Conservation (phyloP, 352 stramenopile species). For the Pythium rhizo-oryzae region DNA sequence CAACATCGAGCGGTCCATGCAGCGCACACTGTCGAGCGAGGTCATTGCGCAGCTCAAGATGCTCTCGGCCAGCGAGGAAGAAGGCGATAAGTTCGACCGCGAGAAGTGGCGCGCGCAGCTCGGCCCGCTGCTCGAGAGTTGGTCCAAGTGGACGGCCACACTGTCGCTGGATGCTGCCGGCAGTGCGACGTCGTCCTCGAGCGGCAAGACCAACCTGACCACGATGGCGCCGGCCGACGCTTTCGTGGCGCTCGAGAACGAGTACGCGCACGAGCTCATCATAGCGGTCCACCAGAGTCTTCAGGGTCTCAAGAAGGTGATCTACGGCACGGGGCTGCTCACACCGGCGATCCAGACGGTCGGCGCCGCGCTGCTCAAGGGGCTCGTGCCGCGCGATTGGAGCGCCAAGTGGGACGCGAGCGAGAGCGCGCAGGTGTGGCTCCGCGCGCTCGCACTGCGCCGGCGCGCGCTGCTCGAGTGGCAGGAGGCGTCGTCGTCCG, state of each 20-base stretch:
- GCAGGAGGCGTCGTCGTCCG: conserved; percentile 60
- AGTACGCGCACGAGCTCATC: conserved; percentile 73
- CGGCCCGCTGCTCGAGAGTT: conserved; percentile 89
- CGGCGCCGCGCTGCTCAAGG: conserved; percentile 72
- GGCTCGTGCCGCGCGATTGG: conserved; percentile 80
- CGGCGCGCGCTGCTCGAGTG: conserved; percentile 85
- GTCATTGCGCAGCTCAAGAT: conserved; percentile 90
- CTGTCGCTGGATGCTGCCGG: conserved; percentile 66
- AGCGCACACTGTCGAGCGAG: conserved; percentile 82
- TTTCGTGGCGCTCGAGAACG: conserved; percentile 92
- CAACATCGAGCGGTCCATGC: conserved; percentile 95
- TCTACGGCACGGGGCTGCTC: conserved; percentile 91
- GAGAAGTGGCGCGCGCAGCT: conserved; percentile 91
- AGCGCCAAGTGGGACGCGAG: conserved; percentile 81
- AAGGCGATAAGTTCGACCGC: conserved; percentile 85
- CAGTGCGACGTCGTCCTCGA: too few species aligned
- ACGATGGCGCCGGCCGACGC: conserved; percentile 78
- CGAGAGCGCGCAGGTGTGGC: conserved; percentile 73
- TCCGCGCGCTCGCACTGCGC: conserved; percentile 79
- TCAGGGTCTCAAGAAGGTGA: conserved; percentile 83
- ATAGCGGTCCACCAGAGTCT: conserved; percentile 75
- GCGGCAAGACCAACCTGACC: conserved; percentile 44
- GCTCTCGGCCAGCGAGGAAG: conserved; percentile 70
- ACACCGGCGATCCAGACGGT: conserved; percentile 89
- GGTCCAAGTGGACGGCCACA: conserved; percentile 78